Conservation (phyloP, 768 basidiomycete genomes). For the Galerina marginata region DNA sequence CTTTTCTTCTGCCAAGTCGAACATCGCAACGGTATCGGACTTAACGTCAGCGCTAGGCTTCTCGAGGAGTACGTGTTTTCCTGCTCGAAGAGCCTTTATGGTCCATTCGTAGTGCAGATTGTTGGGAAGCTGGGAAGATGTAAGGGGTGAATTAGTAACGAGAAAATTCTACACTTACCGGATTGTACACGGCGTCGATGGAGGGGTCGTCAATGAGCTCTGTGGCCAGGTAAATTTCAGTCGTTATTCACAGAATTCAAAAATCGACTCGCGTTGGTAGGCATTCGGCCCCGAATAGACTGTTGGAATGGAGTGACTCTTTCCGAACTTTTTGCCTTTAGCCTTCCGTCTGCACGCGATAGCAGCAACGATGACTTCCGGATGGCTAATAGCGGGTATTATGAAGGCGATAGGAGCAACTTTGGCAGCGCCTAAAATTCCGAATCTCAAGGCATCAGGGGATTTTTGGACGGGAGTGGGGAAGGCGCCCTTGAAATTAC, state of each 20-base stretch:
- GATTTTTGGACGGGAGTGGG: no score
- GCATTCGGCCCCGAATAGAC: conserved; percentile 33
- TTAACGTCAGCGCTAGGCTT: conserved; percentile 49
- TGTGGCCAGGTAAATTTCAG: neutral
- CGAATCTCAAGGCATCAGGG: no score
- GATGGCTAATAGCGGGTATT: conserved; percentile 29
- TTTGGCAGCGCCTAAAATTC: no score
- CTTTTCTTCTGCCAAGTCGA: conserved; percentile 45
- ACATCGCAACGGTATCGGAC: conserved; percentile 5
- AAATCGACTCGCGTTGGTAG: no score
- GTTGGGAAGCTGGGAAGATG: conserved; percentile 55
- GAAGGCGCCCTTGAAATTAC: no score
- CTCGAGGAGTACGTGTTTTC: conserved; percentile 73
- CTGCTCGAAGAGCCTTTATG: conserved; percentile 64
- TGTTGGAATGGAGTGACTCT: conserved; percentile 54
- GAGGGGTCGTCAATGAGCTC: conserved; percentile 50
- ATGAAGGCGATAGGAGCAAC: no score
- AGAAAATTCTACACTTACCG: no score
- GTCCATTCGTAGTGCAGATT: conserved; percentile 73
- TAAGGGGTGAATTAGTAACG: no score
- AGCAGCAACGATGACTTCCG: conserved; percentile 36
- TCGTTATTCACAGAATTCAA: no score
- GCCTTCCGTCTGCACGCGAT: conserved; percentile 33
- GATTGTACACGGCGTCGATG: conserved; percentile 49
- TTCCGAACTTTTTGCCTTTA: conserved; percentile 53